phyloP scores from a whole-genome alignment of 2,329 filamentous ascomycete genomes.

The Xylaria sp. region DNA sequence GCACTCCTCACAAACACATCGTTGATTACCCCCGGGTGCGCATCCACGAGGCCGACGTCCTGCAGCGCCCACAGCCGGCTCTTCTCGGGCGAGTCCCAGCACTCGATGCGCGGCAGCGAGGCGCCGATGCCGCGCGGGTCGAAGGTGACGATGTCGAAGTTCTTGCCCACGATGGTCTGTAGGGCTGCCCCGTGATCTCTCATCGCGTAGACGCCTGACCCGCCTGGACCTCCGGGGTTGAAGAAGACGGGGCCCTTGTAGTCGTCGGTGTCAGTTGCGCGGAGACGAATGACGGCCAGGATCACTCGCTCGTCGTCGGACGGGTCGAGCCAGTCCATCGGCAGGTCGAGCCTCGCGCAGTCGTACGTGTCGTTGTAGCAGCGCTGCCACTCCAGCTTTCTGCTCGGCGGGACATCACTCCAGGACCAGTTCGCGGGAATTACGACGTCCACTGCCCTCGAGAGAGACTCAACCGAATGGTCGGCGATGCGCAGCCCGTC shows the following conservation, averaged over 20 bases:
- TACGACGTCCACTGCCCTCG: neutral
- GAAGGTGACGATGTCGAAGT: constrained; percentile 51
- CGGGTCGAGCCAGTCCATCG: constrained; percentile 45
- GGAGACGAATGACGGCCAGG: constrained; percentile 43
- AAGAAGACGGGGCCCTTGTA: constrained; percentile 43
- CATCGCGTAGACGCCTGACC: constrained; percentile 46
- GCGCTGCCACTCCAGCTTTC: constrained; percentile 38
- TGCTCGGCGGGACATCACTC: constrained; percentile 36
- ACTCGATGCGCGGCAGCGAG: constrained; percentile 54
- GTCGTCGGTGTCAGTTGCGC: constrained; percentile 33
- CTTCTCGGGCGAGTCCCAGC: constrained; percentile 49
- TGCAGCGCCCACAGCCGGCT: constrained; percentile 47
- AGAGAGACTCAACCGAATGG: neutral
- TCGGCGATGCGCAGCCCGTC: neutral
- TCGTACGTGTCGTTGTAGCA: constrained; percentile 42
- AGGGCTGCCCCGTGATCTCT: constrained; percentile 36
- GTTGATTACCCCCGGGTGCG: constrained; percentile 49
- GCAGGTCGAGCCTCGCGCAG: constrained; percentile 44
- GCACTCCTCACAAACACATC: constrained; percentile 48
- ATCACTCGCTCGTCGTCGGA: constrained; percentile 38
- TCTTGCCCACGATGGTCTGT: constrained; percentile 48
- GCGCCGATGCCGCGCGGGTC: constrained; percentile 56
- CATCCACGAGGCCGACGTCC: constrained; percentile 49
- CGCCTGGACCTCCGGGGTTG: constrained; percentile 51
- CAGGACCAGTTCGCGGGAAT: constrained; percentile 19